phyloP scores from a whole-genome alignment of 2,329 filamentous ascomycete species.

The Scytalidium lignicola region DNA sequence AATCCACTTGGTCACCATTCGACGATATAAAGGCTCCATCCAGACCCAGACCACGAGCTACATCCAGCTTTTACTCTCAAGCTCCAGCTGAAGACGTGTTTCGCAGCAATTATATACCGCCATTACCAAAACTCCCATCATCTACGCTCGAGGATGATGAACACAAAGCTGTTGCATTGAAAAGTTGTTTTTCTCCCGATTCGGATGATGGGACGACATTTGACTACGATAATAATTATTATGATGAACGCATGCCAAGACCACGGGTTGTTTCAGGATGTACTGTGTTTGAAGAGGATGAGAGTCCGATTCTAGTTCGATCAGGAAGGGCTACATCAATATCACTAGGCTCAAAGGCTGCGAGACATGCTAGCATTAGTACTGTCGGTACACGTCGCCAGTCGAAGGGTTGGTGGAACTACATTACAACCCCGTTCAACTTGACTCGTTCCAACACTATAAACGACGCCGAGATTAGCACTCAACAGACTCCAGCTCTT shows the following conservation, averaged over 20 bases:
- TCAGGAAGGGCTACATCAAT: conserved; percentile 33
- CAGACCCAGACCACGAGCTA: conserved; percentile 8
- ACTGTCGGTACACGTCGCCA: conserved; percentile 36
- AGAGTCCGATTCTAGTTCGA: conserved; percentile 36
- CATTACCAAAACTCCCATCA: conserved; percentile 52
- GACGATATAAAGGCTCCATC: conserved; percentile 9
- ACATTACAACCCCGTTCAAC: conserved; percentile 66
- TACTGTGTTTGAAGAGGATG: conserved; percentile 69
- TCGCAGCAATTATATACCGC: conserved; percentile 42
- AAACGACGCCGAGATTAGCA: conserved; percentile 12
- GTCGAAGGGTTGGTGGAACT: conserved; percentile 73
- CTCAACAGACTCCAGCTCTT: conserved; percentile 19
- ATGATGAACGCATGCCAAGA: conserved; percentile 6
- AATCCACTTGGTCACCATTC: conserved; percentile 24
- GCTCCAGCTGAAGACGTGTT: conserved; percentile 31
- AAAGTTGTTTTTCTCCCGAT: conserved; percentile 26
- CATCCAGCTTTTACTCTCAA: conserved; percentile 50
- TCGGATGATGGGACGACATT: conserved; percentile 24
- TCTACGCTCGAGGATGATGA: conserved; percentile 24
- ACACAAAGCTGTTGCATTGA: conserved; percentile 18
- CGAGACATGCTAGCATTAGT: conserved; percentile 20
- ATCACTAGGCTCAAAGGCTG: conserved; percentile 9
- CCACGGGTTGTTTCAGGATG: conserved; percentile 36
- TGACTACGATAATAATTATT: conserved; percentile 22
- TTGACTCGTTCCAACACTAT: conserved; percentile 29